phyloP scores from a whole-genome alignment of 805 yeast genomes.

The Candida andamanensis region DNA sequence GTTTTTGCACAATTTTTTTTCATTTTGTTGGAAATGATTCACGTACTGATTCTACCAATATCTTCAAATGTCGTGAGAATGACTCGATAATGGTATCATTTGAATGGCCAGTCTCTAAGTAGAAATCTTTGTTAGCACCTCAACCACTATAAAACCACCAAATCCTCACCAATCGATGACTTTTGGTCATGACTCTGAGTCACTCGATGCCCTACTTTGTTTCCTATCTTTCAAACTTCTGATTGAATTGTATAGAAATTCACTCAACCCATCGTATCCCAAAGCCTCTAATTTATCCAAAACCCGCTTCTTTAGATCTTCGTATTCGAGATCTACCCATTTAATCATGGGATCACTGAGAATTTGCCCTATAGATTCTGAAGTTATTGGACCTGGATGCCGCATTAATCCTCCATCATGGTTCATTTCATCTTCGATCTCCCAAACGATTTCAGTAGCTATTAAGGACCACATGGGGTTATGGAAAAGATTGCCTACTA shows the following conservation, averaged over 20 bases:
- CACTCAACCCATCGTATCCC: conserved; percentile 48
- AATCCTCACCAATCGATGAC: too few species aligned
- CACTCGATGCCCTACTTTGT: too few species aligned
- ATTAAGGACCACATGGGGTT: conserved; percentile 48
- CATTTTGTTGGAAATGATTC: too few species aligned
- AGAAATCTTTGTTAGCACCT: too few species aligned
- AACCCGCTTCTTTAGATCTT: conserved; percentile 42
- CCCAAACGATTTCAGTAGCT: conserved; percentile 40
- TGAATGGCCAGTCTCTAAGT: too few species aligned
- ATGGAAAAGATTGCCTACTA: conserved; percentile 41
- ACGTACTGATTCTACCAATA: too few species aligned
- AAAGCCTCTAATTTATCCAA: conserved; percentile 35
- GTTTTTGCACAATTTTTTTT: too few species aligned
- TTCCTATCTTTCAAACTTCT: conserved; percentile 15
- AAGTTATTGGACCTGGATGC: conserved; percentile 52
- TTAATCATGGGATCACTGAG: conserved; percentile 18
- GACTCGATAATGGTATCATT: too few species aligned
- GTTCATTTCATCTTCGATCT: conserved; percentile 44
- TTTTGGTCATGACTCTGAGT: too few species aligned
- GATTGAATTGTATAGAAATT: conserved; percentile 49
- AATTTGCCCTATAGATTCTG: conserved; percentile 32
- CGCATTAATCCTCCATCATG: conserved; percentile 26
- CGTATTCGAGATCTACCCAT: conserved; percentile 40
- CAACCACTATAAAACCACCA: too few species aligned
- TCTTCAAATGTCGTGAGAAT: too few species aligned